Evolutionary conservation across 2,329 filamentous ascomycete species (phyloP).

Genomic region (Ceratocystis alfenasii): DNA sequence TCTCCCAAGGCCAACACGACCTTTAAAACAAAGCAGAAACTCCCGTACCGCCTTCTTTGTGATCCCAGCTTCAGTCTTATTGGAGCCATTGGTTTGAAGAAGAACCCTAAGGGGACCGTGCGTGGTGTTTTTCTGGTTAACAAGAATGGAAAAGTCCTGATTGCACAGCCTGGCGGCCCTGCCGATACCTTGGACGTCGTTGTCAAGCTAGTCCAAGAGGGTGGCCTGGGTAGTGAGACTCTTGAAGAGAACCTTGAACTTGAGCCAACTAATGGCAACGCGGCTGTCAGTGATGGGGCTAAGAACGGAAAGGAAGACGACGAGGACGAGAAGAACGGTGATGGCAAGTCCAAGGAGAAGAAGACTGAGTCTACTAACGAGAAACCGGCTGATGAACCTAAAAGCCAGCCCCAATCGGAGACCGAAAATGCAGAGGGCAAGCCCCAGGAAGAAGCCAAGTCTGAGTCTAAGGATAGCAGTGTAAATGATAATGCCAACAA

Average conservation of each 20-base stretch:
- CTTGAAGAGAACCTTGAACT: constrained; percentile 21
- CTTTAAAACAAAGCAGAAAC: constrained; percentile 82
- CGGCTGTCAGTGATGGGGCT: not conserved
- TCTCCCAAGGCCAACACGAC: constrained; percentile 82
- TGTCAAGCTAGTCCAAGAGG: constrained; percentile 51
- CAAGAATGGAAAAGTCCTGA: constrained; percentile 69
- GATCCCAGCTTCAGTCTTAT: constrained; percentile 67
- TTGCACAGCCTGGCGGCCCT: constrained; percentile 55
- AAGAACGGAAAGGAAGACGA: constrained; percentile 22
- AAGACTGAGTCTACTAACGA: constrained; percentile 17
- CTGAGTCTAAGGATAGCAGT: not conserved
- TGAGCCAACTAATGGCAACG: not conserved
- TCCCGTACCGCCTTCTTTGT: constrained; percentile 80
- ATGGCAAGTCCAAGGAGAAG: constrained; percentile 16
- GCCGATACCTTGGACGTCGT: constrained; percentile 66
- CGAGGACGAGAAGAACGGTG: constrained; percentile 6
- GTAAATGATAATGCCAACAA: not conserved
- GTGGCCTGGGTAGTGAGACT: constrained; percentile 22
- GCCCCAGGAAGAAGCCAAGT: not conserved
- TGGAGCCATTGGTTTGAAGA: constrained; percentile 77
- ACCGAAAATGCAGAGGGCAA: not conserved
- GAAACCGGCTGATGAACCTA: constrained; percentile 6
- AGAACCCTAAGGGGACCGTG: constrained; percentile 64
- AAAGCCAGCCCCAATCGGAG: constrained; percentile 17
- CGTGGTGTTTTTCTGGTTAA: constrained; percentile 81